Evolutionary conservation across 306 rosid species (phyloP).

Genomic region (Calophaca sinica): DNA sequence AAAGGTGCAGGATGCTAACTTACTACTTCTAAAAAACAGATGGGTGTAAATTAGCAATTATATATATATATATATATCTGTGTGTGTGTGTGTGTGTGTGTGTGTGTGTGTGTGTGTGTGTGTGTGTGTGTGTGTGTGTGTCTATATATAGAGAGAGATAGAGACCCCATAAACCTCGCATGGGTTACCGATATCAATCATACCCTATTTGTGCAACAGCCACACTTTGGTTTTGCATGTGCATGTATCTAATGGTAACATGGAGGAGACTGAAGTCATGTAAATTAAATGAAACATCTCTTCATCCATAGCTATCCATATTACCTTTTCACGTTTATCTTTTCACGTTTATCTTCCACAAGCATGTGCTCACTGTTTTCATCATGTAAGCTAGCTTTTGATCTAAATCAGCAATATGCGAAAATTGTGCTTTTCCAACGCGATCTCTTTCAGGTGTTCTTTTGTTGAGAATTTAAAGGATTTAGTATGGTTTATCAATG

Average conservation of each 20-base stretch:
- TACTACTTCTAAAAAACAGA: no score
- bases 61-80: no score
- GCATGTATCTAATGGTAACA: slow-evolving; percentile 20
- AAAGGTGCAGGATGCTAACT: no score
- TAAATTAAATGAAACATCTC: slow-evolving; percentile 29
- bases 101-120: no score
- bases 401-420: background rate
- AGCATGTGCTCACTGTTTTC: background rate
- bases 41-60: no score
- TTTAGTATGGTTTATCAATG: slow-evolving; percentile 27
- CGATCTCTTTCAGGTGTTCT: background rate
- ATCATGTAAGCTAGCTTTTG: slow-evolving; percentile 1
- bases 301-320: background rate
- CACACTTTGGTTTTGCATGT: slow-evolving; percentile 2
- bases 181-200: no score
- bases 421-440: background rate
- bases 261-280: slow-evolving; percentile 1
- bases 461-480: slow-evolving; percentile 9
- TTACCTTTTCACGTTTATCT: background rate
- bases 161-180: no score
- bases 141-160: no score
- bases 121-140: no score
- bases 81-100: no score
- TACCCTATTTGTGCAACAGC: background rate
- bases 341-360: background rate